Base-by-base conservation (phyloP, 345 rosid species). In the Gossypium turneri region DNA sequence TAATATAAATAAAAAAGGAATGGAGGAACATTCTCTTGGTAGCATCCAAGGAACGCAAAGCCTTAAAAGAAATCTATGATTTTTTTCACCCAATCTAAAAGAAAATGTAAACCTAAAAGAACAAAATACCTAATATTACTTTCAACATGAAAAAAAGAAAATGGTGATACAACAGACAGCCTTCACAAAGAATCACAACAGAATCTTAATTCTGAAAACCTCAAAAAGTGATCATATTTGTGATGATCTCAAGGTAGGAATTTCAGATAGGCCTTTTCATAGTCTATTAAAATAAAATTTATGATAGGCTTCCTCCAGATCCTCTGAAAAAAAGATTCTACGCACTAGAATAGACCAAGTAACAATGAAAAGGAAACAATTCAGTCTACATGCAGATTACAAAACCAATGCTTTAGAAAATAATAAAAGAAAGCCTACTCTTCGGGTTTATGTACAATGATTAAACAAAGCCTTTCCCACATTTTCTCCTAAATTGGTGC, bases 141-240 rank as follows among this genome's bases (percentile, higher is more conserved):
- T 51, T 51, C 19, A 16, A 51, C 15, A 12, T 16, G 6, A n/a
- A 16, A 16, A 16, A 51, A 16, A 10, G 3, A 16, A 51, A 16
- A 51, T 51, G 17, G 19, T 15, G 19, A 51, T 51, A 6, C 56
- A 51, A 16, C 56, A 51, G 15, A 16, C 56, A 51, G 56, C 56
- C 51, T 47, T 47, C 51, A 47, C 51, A 47, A 47, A 47, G 41
- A 47, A 47, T 47, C 11, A 12, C 51, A 47, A 47, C n/a, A n/a
- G 59, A 55, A 55, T 19, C 59, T 55, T n/a, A 55, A 55, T 55
- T 55, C 59, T 55, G 59, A 55, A 55, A 55, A 55, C 24, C 60
- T 20, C 27, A 56, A 56, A 51, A 56, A 56, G 10, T 3, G 4
- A 56, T 12, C 60, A 56, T 56, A 56, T 19, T 20, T 56, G 24